Evolutionary conservation across 1,284 basidiomycete species (phyloP).

Genomic region (Malassezia sp.): DNA sequence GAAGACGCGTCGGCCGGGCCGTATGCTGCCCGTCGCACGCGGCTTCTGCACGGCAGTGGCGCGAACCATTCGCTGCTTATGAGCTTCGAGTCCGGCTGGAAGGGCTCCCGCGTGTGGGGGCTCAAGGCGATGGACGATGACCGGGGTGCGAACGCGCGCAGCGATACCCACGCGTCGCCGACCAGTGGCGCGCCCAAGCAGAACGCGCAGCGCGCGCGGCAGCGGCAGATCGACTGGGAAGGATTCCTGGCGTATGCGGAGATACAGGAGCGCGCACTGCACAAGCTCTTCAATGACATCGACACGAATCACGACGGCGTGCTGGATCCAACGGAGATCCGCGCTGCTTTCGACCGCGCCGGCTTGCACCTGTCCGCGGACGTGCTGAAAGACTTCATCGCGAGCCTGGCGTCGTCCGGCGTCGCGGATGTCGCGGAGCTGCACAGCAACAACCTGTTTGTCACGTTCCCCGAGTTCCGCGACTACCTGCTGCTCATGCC

Average conservation of each 20-base stretch:
- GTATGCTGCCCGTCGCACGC: too few relatives aligned
- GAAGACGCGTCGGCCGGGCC: too few relatives aligned
- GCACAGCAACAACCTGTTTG: conserved; percentile 18
- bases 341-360: conserved; percentile 29
- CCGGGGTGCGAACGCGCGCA: conserved; percentile 6
- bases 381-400: conserved; percentile 41
- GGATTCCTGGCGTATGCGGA: conserved; percentile 45
- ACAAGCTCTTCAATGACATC: conserved; percentile 41
- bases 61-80: conserved; percentile 13
- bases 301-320: conserved; percentile 41
- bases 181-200: background rate
- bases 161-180: conserved; percentile 7
- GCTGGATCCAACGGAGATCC: conserved; percentile 35
- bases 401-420: conserved; percentile 33
- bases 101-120: conserved; percentile 44
- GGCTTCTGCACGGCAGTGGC: too few relatives aligned
- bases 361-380: conserved; percentile 33
- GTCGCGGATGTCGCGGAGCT: conserved; percentile 13
- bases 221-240: conserved; percentile 45
- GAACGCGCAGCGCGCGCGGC: conserved; percentile 27
- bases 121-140: conserved; percentile 30
- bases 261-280: conserved; percentile 42
- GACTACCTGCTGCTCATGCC: conserved; percentile 44
- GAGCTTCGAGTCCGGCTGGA: conserved; percentile 44
- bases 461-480: conserved; percentile 44